Evolutionary conservation across 1,139 yeast species (phyloP).

Genomic region (Blastobotrys ciferrii): DNA sequence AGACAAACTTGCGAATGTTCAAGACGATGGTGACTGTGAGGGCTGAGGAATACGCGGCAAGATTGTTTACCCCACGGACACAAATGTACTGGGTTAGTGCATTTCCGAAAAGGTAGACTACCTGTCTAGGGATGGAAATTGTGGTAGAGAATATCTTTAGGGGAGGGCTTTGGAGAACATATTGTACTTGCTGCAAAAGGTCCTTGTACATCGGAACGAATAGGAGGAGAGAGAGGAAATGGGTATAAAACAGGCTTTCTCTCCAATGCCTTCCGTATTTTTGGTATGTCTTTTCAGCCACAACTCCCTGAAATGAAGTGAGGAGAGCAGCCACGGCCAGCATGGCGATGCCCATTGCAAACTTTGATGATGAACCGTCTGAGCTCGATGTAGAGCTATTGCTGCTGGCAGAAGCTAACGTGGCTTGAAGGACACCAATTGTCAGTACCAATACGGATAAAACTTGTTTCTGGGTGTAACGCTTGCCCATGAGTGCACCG

Average conservation of each 20-base stretch:
- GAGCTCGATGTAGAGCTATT: conserved; percentile 6
- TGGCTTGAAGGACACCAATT: conserved; percentile 55
- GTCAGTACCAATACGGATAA: conserved; percentile 53
- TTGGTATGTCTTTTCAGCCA: conserved; percentile 50
- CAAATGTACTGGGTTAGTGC: conserved; percentile 64
- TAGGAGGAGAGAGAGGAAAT: conserved; percentile 56
- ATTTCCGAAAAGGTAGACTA: conserved; percentile 43
- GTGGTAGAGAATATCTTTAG: conserved; percentile 4
- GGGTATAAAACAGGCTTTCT: conserved; percentile 61
- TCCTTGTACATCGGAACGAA: conserved; percentile 41
- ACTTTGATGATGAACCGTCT: conserved; percentile 8
- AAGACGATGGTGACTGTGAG: conserved; percentile 61
- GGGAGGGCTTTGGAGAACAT: conserved; percentile 15
- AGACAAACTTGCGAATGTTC: conserved; percentile 57
- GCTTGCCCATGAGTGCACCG: conserved; percentile 50
- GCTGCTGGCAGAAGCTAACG: conserved; percentile 31
- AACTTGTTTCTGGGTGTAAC: conserved; percentile 48
- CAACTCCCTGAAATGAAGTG: conserved; percentile 55
- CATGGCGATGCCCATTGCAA: conserved; percentile 44
- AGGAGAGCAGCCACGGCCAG: conserved; percentile 49
- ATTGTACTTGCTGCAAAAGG: conserved; percentile 19
- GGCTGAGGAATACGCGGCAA: conserved; percentile 58
- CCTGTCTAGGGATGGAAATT: conserved; percentile 17
- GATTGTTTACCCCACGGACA: conserved; percentile 62
- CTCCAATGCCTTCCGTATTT: conserved; percentile 58